A percentile compares a stretch with the other conserved stretches of the same genome.
phyloP scores from a whole-genome alignment of 805 yeast species.

The Saccharomycopsis javanensis region DNA sequence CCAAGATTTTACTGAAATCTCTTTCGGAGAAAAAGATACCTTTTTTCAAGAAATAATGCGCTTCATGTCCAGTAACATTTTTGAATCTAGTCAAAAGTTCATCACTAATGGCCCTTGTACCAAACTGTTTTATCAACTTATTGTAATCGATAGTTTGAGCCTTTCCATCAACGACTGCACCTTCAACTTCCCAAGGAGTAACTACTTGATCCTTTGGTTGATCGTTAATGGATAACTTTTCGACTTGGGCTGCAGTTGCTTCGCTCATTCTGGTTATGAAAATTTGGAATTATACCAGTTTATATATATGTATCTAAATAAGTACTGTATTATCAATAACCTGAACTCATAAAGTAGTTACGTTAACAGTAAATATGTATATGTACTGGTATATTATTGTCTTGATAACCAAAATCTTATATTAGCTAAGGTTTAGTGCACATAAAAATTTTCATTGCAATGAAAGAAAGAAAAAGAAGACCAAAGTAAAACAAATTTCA shows the following conservation, averaged over 20 bases:
- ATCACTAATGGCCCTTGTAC: conserved; percentile 60
- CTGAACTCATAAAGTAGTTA: no score
- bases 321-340: no score
- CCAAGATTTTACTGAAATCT: conserved; percentile 68
- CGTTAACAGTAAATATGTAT: no score
- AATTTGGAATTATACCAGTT: no score
- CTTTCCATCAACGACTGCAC: conserved; percentile 92
- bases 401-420: no score
- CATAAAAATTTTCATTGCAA: no score
- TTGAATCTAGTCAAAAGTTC: conserved; percentile 72
- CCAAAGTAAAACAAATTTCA: no score
- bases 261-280: not conserved
- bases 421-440: no score
- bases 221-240: not conserved
- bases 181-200: conserved; percentile 99
- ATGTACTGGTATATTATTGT: no score
- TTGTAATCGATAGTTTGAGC: conserved; percentile 90
- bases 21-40: conserved; percentile 92
- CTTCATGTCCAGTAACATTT: conserved; percentile 76
- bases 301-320: no score
- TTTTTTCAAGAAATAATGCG: conserved; percentile 82
- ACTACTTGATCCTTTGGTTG: conserved; percentile 40
- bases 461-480: no score
- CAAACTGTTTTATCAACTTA: conserved; percentile 76
- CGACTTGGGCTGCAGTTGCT: not conserved